These are phyloP conservation scores for Lindgomyces ingoldianus DNA, from an alignment of 495 filamentous ascomycete genomes.

Conservation along the genomic window DNA sequence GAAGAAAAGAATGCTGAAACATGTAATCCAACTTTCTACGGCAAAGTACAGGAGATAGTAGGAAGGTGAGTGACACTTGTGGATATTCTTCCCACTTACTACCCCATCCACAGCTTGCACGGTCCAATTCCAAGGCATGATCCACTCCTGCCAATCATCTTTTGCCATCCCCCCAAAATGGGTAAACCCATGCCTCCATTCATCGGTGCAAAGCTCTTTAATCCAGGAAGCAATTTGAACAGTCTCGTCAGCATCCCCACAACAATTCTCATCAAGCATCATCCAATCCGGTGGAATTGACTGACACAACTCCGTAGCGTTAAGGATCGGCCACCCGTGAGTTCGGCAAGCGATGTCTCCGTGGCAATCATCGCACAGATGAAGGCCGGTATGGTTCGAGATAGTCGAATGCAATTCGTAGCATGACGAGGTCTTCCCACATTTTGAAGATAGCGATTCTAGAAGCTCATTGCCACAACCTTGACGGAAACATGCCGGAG, in stretches of 20 bases:
- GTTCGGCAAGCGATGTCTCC: background rate
- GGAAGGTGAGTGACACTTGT: background rate
- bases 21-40: background rate
- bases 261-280: background rate
- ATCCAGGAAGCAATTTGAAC: background rate
- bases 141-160: slow-evolving; percentile 1
- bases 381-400: background rate
- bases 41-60: background rate
- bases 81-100: background rate
- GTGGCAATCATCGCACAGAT: background rate
- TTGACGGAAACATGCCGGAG: background rate
- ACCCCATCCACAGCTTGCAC: background rate
- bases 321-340: slow-evolving; percentile 4
- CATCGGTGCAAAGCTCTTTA: background rate
- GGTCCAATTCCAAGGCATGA: slow-evolving; percentile 1
- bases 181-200: background rate
- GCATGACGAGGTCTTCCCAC: background rate
- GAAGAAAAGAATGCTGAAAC: background rate
- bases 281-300: background rate
- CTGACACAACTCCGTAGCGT: background rate
- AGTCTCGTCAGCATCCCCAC: background rate
- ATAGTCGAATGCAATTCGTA: background rate
- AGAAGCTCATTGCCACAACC: background rate
- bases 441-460: background rate
- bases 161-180: background rate